Base-by-base conservation (phyloP, 2,329 filamentous ascomycete species). In the Aspergillus sp. region DNA sequence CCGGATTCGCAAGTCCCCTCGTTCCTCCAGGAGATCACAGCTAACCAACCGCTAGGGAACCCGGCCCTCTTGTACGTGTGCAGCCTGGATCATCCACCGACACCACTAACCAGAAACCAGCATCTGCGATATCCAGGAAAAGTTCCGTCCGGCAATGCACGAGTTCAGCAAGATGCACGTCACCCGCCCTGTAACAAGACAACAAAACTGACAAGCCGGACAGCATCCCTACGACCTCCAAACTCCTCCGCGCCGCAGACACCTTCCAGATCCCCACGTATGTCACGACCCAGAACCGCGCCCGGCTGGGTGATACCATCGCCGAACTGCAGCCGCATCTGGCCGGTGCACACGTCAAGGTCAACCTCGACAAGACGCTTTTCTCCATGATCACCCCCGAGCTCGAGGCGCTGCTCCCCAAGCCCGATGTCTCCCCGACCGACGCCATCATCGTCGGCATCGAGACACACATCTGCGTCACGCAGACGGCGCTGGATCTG, bases 41-140 rank as follows among this genome's bases (percentile, higher is more conserved):
- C 50, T 62, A 58, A 60, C 42, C 17, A 54, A 24, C 38, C 6
- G 43, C 24, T 36, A 78, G 75, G 65, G 35, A 77, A 77, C 62
- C 75, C 75, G 41, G 75, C 73, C 35, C 60, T 78, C 32, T 78
- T 78, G 75, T 78, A 72, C 51, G 69, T 59, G 24, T 19, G 3
- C 35, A 26, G 11, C 26, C 3, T 13, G 3, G 14, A 38, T n/a
- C 33, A 35, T 3, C 33, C n/a, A 35, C 6, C 35, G 8, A 38
- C 4, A 33, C 22, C 19, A 36, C 8, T 33, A 40, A 55, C 26
- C 50, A 17, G 47, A 11, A 24, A 7, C 41, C 56, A 96, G 92
- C 65, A 83, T 97, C 68, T 97, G 93, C 76, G 93, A 97, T 67
- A 80, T 97, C 58, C 93, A 97, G 76, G 93, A 96, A 62, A 95